A percentile compares a stretch with the other conserved stretches of the same genome.
These are phyloP conservation scores for Desmodesmus armatus DNA, from an alignment of 139 green algal species.

Conservation along the genomic window DNA sequence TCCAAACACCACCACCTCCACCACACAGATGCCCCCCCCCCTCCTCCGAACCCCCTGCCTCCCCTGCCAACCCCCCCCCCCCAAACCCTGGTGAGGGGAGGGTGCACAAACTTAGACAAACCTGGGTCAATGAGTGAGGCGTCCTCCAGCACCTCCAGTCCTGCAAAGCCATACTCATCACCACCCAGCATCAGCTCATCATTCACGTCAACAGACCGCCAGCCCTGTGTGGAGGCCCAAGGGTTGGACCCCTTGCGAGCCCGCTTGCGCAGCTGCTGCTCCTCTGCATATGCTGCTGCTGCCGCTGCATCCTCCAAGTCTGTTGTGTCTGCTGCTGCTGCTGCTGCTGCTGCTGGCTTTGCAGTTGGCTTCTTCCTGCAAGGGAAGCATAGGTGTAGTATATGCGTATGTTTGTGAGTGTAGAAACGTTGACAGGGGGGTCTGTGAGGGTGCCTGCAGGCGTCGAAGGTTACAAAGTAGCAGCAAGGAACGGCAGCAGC, in stretches of 20 bases:
- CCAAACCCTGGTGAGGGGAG: not conserved
- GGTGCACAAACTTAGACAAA: not conserved
- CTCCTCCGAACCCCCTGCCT: conserved; percentile 76
- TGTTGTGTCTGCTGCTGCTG: no score
- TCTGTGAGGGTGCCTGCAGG: no score
- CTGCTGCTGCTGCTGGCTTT: no score
- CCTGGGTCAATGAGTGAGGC: conserved; percentile 18
- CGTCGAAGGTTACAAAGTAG: no score
- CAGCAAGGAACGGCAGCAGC: no score
- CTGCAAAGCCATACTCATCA: conserved; percentile 84
- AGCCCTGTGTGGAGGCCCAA: conserved; percentile 56
- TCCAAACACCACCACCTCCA: no score
- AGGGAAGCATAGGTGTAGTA: not conserved
- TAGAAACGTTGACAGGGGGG: no score
- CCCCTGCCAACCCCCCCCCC: no score
- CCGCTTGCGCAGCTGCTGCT: not conserved
- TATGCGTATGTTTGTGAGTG: no score
- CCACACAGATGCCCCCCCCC: no score
- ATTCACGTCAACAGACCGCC: conserved; percentile 71
- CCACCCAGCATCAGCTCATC: conserved; percentile 76
- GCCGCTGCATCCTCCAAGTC: not conserved
- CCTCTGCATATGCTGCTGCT: not conserved
- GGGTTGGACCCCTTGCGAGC: not conserved
- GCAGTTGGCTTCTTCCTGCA: not conserved
- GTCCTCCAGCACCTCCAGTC: conserved; percentile 79